These are phyloP conservation scores for Lavandula angustifolia DNA, from an alignment of 257 asterid genomes.

Conservation along the genomic window DNA sequence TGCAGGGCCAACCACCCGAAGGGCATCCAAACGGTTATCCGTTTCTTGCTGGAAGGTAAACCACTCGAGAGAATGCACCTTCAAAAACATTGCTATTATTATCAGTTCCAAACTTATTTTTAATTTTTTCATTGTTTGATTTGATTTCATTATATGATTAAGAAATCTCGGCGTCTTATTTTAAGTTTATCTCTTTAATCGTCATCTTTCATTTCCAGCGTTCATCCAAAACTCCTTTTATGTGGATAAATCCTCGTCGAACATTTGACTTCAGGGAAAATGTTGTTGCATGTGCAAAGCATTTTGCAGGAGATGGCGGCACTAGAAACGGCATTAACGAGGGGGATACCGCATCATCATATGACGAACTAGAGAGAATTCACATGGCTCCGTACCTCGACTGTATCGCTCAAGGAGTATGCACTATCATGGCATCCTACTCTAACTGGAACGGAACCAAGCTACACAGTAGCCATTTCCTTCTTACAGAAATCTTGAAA, in stretches of 20 bases:
- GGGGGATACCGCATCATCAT: slow-evolving; percentile 66
- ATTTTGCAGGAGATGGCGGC: slow-evolving; percentile 92
- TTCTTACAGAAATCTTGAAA: slow-evolving; percentile 75
- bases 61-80: slow-evolving; percentile 13
- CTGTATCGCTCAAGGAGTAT: slow-evolving; percentile 77
- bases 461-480: slow-evolving; percentile 58
- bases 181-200: too few relatives aligned
- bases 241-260: too few relatives aligned
- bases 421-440: slow-evolving; percentile 89
- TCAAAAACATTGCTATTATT: not conserved
- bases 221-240: too few relatives aligned
- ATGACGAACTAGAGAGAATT: slow-evolving; percentile 69
- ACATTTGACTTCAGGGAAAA: slow-evolving; percentile 56
- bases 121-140: not conserved
- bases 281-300: slow-evolving; percentile 88
- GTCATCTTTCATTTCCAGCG: too few relatives aligned
- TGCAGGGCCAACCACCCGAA: slow-evolving; percentile 77
- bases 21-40: slow-evolving; percentile 71
- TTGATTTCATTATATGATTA: too few relatives aligned
- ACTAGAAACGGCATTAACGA: slow-evolving; percentile 72
- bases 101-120: slow-evolving; percentile 13
- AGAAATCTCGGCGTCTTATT: too few relatives aligned
- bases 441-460: slow-evolving; percentile 77
- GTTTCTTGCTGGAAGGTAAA: slow-evolving; percentile 76
- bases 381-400: slow-evolving; percentile 80